Conservation (phyloP, 2,329 filamentous ascomycete species). For the Talaromyces islandicus region DNA sequence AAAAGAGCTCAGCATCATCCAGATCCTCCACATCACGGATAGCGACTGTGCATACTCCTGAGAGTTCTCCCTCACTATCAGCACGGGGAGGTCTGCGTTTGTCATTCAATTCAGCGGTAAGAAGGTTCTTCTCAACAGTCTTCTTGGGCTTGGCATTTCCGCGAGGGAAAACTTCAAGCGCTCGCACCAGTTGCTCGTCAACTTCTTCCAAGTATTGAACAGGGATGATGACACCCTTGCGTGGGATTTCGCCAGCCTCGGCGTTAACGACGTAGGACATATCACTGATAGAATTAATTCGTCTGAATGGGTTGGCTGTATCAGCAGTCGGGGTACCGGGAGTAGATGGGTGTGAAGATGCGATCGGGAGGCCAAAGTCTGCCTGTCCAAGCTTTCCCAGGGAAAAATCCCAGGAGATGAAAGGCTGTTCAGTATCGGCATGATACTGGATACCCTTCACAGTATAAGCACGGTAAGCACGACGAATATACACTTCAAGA, state of each 20-base stretch:
- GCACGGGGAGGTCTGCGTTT: conserved; percentile 58
- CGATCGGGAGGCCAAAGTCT: conserved; percentile 75
- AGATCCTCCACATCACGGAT: conserved; percentile 80
- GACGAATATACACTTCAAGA: conserved; percentile 91
- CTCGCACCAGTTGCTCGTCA: conserved; percentile 78
- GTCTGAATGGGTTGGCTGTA: conserved; percentile 63
- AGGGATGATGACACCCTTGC: conserved; percentile 91
- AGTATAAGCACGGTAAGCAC: conserved; percentile 93
- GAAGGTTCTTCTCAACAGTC: conserved; percentile 49
- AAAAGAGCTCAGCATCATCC: conserved; percentile 73
- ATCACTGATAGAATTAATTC: conserved; percentile 91
- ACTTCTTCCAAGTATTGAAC: conserved; percentile 91
- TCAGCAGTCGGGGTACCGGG: conserved; percentile 66
- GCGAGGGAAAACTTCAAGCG: conserved; percentile 73
- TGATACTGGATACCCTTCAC: conserved; percentile 86
- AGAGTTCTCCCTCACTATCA: conserved; percentile 68
- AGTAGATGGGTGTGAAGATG: conserved; percentile 72
- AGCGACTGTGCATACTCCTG: conserved; percentile 87
- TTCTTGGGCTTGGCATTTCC: conserved; percentile 53
- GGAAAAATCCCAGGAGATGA: conserved; percentile 91
- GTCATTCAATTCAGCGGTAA: conserved; percentile 62
- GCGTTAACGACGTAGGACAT: conserved; percentile 81
- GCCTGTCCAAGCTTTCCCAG: conserved; percentile 88
- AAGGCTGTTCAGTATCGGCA: conserved; percentile 62
- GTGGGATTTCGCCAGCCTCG: conserved; percentile 63